These are phyloP conservation scores for Lathyrus oleraceus DNA, from an alignment of 306 rosid species.

Conservation along the genomic window DNA sequence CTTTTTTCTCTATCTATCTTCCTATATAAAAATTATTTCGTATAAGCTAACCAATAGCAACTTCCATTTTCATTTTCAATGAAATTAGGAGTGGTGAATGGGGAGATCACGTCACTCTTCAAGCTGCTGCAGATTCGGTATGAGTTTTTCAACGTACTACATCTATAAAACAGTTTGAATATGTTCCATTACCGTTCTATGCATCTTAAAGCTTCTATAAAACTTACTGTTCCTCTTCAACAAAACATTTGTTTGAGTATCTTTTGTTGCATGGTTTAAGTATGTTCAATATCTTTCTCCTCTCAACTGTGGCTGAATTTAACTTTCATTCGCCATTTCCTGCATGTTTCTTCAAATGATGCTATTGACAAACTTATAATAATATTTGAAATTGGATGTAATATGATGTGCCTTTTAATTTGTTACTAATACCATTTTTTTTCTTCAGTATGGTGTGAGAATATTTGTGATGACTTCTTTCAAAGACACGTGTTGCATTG, in stretches of 20 bases:
- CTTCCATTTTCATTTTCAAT: constrained; percentile 32
- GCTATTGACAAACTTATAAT: constrained; percentile 20
- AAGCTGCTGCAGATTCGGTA: constrained; percentile 87
- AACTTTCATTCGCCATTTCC: neutral
- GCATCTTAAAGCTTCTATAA: neutral
- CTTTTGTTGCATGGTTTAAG: constrained; percentile 9
- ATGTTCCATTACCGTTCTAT: constrained; percentile 1
- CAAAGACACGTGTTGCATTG: constrained; percentile 79
- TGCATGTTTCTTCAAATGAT: constrained; percentile 6
- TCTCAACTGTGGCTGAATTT: neutral
- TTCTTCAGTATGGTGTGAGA: constrained; percentile 63
- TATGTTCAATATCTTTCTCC: neutral
- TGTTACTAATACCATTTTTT: constrained; percentile 24
- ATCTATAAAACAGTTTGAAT: constrained; percentile 1
- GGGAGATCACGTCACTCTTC: constrained; percentile 96
- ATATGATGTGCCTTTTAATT: constrained; percentile 27
- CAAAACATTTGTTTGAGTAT: neutral
- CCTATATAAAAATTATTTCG: constrained; percentile 7
- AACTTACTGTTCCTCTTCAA: constrained; percentile 9
- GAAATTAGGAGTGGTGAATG: constrained; percentile 81
- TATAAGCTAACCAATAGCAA: constrained; percentile 15
- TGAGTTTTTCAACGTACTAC: constrained; percentile 25
- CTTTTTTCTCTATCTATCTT: neutral
- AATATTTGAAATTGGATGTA: constrained; percentile 21
- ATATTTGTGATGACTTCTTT: constrained; percentile 84